phyloP scores from a whole-genome alignment of 257 asterid genomes.

The Ocimum tenuiflorum region DNA sequence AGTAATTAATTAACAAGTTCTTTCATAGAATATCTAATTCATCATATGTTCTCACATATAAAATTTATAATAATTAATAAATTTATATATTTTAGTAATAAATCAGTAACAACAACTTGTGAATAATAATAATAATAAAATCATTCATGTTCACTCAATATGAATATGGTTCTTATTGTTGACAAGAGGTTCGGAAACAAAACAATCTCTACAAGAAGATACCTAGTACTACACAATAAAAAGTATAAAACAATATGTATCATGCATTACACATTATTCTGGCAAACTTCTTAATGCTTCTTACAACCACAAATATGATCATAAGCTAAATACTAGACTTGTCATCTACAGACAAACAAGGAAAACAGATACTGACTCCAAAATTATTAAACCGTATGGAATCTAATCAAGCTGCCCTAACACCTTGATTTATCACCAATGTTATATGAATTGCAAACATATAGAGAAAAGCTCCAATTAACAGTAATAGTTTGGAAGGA shows the following conservation, averaged over 20 bases:
- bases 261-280: conserved; percentile 4
- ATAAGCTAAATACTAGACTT: neutral
- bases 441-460: neutral
- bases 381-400: neutral
- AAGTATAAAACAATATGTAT: neutral
- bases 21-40: too few species aligned
- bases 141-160: neutral
- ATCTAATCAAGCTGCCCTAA: neutral
- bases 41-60: too few species aligned
- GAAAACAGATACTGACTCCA: neutral
- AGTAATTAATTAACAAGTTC: too few species aligned
- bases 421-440: neutral
- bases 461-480: neutral
- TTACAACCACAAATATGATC: neutral
- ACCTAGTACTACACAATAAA: neutral
- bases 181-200: neutral
- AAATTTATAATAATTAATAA: too few species aligned
- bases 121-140: neutral
- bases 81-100: too few species aligned
- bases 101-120: too few species aligned
- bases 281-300: neutral
- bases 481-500: neutral
- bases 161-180: neutral
- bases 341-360: neutral
- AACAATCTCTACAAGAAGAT: neutral